Evolutionary conservation across 176 grass and related monocot genomes (phyloP), one percentile per base, ranked within the genome.

Genomic region (Miscanthus lutarioriparius): DNA sequence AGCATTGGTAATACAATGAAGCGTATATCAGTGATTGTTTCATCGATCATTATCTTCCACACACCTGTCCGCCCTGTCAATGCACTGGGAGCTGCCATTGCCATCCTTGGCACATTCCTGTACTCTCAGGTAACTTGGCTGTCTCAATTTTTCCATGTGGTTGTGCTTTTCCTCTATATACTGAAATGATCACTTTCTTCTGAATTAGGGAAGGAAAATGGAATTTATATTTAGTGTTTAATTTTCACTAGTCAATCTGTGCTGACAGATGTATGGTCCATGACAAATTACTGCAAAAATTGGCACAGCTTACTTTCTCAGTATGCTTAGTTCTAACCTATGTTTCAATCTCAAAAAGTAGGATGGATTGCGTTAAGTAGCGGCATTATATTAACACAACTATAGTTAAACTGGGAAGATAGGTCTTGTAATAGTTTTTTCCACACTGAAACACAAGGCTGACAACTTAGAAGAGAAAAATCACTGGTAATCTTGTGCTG

Each of bases 1-100:
- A 97, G 95, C 79, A 51, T 97, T 35, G 95, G 95, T 14, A 97
- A 97, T 33, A 97, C 95, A 6, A 92, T 97, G 95, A 97, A 97
- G 92, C 95, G 95, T 25, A 97, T 97, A 75, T 93, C 90, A 25
- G 95, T 97, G 32, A 97, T 97, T 64, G 89, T 97, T 79, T 97
- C 95, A 0, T 97, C 95, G 63, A 97, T 97, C 30, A 93, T 97
- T 51, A 93, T 97, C 71, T 97, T 97, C 88, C 90, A 89, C 54
- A 97, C 92, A 63, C 95, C 92, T 73, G 88, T 97, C 65, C 92
- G 84, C 28, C 88, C 95, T 33, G 78, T 97, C 72, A 97, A 97
- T 79, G 92, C 95, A 0, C 92, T 97, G 70, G 95, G 95, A 76
- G 92, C 90, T 68, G 95, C 95, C 71, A 97, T 97, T 58, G 95